Base-by-base conservation (phyloP, 2,329 filamentous ascomycete species). In the Karstenula rhodostoma region DNA sequence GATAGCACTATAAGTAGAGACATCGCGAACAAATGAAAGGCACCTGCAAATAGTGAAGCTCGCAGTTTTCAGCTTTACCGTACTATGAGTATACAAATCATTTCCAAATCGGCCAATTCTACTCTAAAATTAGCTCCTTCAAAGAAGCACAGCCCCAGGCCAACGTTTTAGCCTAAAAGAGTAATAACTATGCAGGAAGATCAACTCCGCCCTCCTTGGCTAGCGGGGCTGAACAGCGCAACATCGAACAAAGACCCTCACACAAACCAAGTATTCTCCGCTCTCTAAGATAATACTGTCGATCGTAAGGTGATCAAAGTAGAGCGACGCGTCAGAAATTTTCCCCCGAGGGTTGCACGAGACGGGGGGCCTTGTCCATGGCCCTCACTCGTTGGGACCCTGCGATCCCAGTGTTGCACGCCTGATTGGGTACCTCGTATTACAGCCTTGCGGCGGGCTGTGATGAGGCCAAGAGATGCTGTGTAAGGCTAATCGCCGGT, bases 381-480 rank as follows among this genome's bases (percentile, higher is more conserved):
- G 44, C 27, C 23, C 12, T 3, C 44, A 17, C 12, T 22, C 9
- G 23, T 29, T 29, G 10, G 13, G 27, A 32, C 12, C 29, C 29
- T 32, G 17, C 4, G 44, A 8, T 10, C 23, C 44, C 13, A 47
- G 44, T n/a, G n/a, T 27, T 29, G 44, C 44, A 47, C 44, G 23
- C 23, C 23, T n/a, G 15, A 13, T 8, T 12, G 2, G 10, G 42
- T 8, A 12, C 19, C 42, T 44, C 7, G 42, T 44, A 13, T 13
- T 32, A 15, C 19, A 13, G 32, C 48, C 48, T 35, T 25, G n/a
- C 25, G 27, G 8, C 27, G 17, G 48, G 48, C 48, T 53, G 50
- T 53, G 50, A 43, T 15, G 50, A 53, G 12, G 50, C 50, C 37
- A 53, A 53, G 35, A 53, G 12, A 29, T 25, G 22, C 50, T 53